A percentile compares a stretch with the other conserved stretches of the same genome.
Evolutionary conservation across 148 eudicot species (phyloP).

Genomic region (Cornus kousa): DNA sequence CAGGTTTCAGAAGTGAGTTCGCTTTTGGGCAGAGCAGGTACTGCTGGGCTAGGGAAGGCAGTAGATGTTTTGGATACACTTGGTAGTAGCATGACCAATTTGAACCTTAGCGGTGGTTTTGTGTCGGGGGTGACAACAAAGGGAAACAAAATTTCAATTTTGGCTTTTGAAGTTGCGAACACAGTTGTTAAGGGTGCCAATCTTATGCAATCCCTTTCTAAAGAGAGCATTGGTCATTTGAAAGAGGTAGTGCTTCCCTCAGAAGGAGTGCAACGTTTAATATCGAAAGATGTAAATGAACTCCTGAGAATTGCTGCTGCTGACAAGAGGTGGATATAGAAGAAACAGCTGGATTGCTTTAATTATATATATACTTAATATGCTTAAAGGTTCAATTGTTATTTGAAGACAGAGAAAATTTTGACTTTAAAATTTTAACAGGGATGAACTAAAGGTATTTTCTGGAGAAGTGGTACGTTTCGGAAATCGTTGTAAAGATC

Average conservation of each 20-base stretch:
- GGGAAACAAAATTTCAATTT: constrained; percentile 79
- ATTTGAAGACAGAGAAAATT: neutral
- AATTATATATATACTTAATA: neutral
- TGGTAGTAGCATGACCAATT: constrained; percentile 67
- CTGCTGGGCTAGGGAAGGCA: constrained; percentile 86
- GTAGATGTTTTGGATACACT: constrained; percentile 61
- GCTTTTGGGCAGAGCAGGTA: constrained; percentile 82
- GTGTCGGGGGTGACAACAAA: constrained; percentile 82
- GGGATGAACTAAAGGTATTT: constrained; percentile 90
- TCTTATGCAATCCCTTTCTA: constrained; percentile 86
- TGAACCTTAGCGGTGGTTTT: constrained; percentile 75
- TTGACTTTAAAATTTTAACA: constrained; percentile 25
- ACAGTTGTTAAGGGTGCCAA: constrained; percentile 92
- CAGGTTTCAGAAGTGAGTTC: constrained; percentile 93
- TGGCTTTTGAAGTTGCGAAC: constrained; percentile 96
- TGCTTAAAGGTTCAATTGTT: constrained; percentile 5
- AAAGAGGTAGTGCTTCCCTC: constrained; percentile 89
- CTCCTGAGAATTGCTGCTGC: constrained; percentile 87
- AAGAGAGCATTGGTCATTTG: constrained; percentile 72
- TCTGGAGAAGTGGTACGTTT: constrained; percentile 90
- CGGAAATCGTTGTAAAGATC: constrained; percentile 44
- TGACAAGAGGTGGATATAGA: constrained; percentile 73
- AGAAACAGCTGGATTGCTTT: neutral
- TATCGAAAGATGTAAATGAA: constrained; percentile 78
- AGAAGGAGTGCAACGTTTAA: constrained; percentile 79